Evolutionary conservation across 2,329 filamentous ascomycete genomes (phyloP), one percentile per base, ranked within the genome.

Genomic region (Chrysoporthe puriensis): DNA sequence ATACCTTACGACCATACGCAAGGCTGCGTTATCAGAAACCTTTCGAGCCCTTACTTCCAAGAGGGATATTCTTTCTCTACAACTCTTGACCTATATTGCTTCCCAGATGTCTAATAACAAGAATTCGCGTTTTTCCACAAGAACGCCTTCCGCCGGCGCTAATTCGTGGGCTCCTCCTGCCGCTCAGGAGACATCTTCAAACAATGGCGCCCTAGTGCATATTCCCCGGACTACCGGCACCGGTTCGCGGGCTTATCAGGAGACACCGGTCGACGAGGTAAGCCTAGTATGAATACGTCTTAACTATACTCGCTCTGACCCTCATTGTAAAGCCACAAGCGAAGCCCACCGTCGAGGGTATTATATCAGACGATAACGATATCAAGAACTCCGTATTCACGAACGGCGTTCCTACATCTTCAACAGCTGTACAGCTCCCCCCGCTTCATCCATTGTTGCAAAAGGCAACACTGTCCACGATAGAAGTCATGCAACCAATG

Each of bases 401-500:
- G 21, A 2, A 13, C n/a, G n/a, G 48, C 48, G 9, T 4, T 13
- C 18, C 48, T 8, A 4, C 21, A n/a, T 11, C 3, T 26, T 5
- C 8, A 9, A 26, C n/a, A 26, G n/a, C 26, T 26, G 11, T 13
- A 9, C 6, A 50, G 48, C 48, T 26, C n/a, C 8, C 48, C 44
- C 3, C 11, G 11, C 3, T 14, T 2, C 3, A 26, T 26, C n/a
- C 48, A 26, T 50, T 9, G 11, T 1, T 26, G 48, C 48, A 9
- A 21, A 0, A 4, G 0, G 13, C 7, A 26, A 13, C 48, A 2
- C 4, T 3, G 14, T 26, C n/a, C 21, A 2, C 4, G 4, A 16
- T 50, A n/a, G 48, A 26, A 21, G n/a, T 26, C 1, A 18, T 26
- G 48, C 11, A 50, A 21, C 9, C 6, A 21, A 21, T 50, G 48